Conservation (phyloP, 75 land plant species). For the Pinus albicaulis region DNA sequence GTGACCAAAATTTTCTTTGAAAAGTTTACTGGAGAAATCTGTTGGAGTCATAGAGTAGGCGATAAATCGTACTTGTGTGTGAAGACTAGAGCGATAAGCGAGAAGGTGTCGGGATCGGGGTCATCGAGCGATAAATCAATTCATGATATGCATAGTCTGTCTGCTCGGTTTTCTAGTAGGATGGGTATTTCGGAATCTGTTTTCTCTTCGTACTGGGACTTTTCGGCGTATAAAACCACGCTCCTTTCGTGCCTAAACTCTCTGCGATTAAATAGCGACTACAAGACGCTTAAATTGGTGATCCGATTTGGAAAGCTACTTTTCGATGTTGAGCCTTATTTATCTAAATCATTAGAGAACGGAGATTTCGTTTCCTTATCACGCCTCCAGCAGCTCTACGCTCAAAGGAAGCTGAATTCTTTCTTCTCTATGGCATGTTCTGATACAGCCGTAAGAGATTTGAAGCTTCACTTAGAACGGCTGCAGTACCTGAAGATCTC, state of each 20-base stretch:
- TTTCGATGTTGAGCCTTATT: not conserved
- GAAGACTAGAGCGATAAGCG: not conserved
- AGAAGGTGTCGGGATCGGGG: no score
- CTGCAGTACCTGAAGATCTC: not conserved
- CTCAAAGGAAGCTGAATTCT: not conserved
- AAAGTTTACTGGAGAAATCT: not conserved
- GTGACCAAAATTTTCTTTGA: not conserved
- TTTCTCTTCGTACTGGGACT: no score
- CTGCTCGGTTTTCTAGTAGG: no score
- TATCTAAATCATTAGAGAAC: not conserved
- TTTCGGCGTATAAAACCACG: no score
- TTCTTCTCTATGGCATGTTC: not conserved
- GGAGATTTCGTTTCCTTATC: not conserved
- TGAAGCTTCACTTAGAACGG: not conserved
- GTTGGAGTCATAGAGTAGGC: not conserved
- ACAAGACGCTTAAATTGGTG: not conserved
- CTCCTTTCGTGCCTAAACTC: no score
- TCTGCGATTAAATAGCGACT: no score
- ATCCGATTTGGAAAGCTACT: not conserved
- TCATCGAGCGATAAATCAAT: no score
- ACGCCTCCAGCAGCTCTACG: not conserved
- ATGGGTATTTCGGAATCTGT: no score
- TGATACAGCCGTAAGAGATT: not conserved
- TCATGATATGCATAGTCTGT: not conserved
- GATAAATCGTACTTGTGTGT: not conserved